Base-by-base conservation (phyloP, 768 basidiomycete genomes). In the Daedaleopsis sinensis region DNA sequence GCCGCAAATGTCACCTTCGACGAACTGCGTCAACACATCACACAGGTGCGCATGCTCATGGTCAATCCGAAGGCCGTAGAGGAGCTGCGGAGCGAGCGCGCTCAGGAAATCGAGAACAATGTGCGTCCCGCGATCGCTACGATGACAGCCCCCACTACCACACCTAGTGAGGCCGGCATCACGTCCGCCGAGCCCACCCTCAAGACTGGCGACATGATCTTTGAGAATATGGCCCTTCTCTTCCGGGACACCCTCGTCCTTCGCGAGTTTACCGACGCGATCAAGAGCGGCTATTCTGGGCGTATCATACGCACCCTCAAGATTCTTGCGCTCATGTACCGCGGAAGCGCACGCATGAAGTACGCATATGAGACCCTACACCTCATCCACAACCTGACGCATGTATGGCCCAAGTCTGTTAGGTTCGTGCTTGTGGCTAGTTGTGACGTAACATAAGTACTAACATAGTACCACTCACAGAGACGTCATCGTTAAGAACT, bases 351-450 rank as follows among this genome's bases (percentile, higher is more conserved):
- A 1, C 71, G 62, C 18, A 69, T 71, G 37, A 78, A 78, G 52
- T 76, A 78, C 53, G 75, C 72, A 0, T 65, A 72, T 42, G 71
- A 74, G 57, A 69, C 71, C 59, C 65, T 74, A n/a, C 64, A 64
- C 38, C 50, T 74, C 1, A 48, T 74, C 4, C 74, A 76, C 52
- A 70, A 72, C 36, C 46, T 74, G 6, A 52, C 52, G 7, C 58
- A 68, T 55, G 69, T 73, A 0, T 73, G 72, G 72, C 68, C 72
- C 8, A 60, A 65, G 21, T 61, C 61, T 15, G 39, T 75, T 2
- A 51, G 65, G 72, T 74, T 43, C 13, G 55, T 52, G 2, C 5
- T 36, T 18, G n/a, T n/a, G n/a, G 24, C 23, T 35, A 24, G 19
- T 54, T 11, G 13, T 1, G 16, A 0, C 19, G n/a, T 24, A 19